These are phyloP conservation scores for Colletotrichum melonis DNA, from an alignment of 2,329 filamentous ascomycete species.

Conservation along the genomic window DNA sequence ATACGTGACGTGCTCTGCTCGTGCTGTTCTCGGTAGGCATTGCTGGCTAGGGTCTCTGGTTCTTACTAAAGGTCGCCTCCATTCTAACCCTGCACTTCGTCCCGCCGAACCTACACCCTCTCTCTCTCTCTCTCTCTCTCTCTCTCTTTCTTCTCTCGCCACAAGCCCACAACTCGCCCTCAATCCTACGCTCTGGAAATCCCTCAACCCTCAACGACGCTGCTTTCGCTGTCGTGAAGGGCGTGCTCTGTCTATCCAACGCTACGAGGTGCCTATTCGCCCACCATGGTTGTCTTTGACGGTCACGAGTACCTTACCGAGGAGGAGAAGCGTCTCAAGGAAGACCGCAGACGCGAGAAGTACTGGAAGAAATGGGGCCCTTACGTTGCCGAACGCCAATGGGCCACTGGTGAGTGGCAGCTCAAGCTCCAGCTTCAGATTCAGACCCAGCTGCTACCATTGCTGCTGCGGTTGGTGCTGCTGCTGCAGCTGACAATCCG, in stretches of 20 bases:
- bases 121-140: background rate
- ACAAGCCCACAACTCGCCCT: constrained; percentile 28
- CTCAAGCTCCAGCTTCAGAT: background rate
- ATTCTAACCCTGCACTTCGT: constrained; percentile 20
- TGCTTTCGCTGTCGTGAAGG: constrained; percentile 16
- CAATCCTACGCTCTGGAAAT: constrained; percentile 6
- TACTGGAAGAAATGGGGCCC: constrained; percentile 99
- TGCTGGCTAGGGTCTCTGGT: constrained; percentile 31
- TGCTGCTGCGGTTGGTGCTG: constrained; percentile 15
- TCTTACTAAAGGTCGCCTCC: constrained; percentile 33
- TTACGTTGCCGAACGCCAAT: constrained; percentile 93
- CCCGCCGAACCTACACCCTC: constrained; percentile 11
- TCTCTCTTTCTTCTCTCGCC: background rate
- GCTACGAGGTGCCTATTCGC: constrained; percentile 14
- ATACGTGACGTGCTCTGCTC: constrained; percentile 31
- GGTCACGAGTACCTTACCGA: constrained; percentile 87
- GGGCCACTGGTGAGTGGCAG: constrained; percentile 81
- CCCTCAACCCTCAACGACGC: constrained; percentile 8
- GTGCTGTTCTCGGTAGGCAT: constrained; percentile 26
- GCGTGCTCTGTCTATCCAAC: constrained; percentile 4
- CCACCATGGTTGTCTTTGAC: constrained; percentile 87
- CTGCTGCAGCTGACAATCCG: background rate
- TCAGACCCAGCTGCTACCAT: constrained; percentile 14
- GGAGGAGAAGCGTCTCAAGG: constrained; percentile 89
- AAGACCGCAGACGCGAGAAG: constrained; percentile 84